Conservation (phyloP, 2,329 filamentous ascomycete genomes). For the Aspergillus fumigatus region DNA sequence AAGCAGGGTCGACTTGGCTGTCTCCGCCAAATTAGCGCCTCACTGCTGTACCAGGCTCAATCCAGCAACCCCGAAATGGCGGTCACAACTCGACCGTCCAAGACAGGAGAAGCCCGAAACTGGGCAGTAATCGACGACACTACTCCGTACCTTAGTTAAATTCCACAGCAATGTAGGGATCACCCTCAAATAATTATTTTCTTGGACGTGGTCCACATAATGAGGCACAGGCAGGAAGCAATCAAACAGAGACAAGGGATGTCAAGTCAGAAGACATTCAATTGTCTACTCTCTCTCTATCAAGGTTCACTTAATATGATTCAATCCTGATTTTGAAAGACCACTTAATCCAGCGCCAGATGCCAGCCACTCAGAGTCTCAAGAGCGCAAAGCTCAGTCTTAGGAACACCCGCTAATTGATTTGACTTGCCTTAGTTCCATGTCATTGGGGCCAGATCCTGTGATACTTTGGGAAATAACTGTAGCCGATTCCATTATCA, state of each 20-base stretch:
- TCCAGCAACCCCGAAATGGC: slow-evolving; percentile 12
- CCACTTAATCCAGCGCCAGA: slow-evolving; percentile 6
- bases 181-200: not conserved
- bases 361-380: slow-evolving; percentile 3
- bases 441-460: slow-evolving; percentile 12
- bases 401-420: slow-evolving; percentile 10
- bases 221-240: not conserved
- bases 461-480: not conserved
- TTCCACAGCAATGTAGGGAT: slow-evolving; percentile 7
- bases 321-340: not conserved
- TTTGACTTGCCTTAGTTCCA: slow-evolving; percentile 20
- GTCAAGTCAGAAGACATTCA: slow-evolving; percentile 1
- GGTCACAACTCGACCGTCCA: slow-evolving; percentile 10
- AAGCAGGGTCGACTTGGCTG: not conserved
- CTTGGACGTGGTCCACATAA: not conserved
- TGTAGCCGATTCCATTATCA: not conserved
- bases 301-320: not conserved
- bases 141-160: not conserved
- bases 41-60: slow-evolving; percentile 12
- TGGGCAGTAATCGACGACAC: not conserved
- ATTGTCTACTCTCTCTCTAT: not conserved
- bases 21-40: slow-evolving; percentile 1
- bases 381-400: slow-evolving; percentile 1
- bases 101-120: not conserved
- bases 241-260: slow-evolving; percentile 1